These are phyloP conservation scores for Pleodorina starrii DNA, from an alignment of 139 green algal species.

Conservation along the genomic window DNA sequence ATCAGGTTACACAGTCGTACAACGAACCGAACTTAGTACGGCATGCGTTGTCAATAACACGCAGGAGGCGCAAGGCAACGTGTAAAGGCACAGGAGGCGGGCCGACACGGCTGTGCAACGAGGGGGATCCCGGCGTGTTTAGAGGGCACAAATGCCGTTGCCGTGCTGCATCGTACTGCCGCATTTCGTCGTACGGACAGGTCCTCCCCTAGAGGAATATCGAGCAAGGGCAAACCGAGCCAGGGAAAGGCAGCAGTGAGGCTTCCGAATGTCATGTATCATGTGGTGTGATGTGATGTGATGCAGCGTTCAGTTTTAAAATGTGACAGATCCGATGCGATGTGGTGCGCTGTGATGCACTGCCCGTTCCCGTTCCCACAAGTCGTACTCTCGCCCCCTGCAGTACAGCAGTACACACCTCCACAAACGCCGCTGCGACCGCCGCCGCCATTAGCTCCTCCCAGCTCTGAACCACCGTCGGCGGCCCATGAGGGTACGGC, in stretches of 20 bases:
- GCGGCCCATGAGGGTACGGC: not conserved
- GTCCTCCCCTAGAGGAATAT: not conserved
- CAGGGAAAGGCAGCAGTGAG: not conserved
- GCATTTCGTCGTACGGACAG: too few relatives aligned
- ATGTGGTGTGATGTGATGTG: not conserved
- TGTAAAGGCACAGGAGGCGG: too few relatives aligned
- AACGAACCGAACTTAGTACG: not conserved
- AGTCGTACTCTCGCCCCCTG: not conserved
- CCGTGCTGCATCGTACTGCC: too few relatives aligned
- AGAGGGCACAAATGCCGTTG: too few relatives aligned
- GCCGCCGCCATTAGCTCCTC: constrained; percentile 25
- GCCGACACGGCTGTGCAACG: too few relatives aligned
- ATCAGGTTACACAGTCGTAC: not conserved
- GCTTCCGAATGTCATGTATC: not conserved
- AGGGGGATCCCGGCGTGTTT: too few relatives aligned
- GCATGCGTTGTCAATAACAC: not conserved
- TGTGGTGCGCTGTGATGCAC: not conserved
- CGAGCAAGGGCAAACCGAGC: not conserved
- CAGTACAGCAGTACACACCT: not conserved
- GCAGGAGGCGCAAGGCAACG: too few relatives aligned
- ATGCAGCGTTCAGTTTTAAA: too few relatives aligned
- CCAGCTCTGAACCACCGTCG: not conserved
- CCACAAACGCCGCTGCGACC: not conserved
- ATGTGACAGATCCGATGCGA: too few relatives aligned
- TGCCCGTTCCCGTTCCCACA: not conserved